Conservation (phyloP, 176 grass and related monocot genomes). For the Miscanthus lutarioriparius region DNA sequence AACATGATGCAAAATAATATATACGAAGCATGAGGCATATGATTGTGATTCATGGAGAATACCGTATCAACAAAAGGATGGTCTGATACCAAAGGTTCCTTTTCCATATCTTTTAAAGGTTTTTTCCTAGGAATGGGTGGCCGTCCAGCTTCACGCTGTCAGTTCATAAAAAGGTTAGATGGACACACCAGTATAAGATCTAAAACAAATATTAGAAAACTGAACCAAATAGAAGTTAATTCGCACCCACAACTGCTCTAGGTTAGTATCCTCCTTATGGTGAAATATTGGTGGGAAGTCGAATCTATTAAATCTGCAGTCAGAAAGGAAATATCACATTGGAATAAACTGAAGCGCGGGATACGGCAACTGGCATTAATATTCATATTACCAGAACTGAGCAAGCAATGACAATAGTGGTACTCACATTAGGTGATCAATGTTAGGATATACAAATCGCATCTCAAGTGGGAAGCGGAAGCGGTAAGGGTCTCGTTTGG, state of each 20-base stretch:
- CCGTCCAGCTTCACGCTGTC: slow-evolving; percentile 73
- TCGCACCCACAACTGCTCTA: slow-evolving; percentile 74
- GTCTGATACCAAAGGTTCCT: slow-evolving; percentile 78
- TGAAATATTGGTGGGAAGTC: slow-evolving; percentile 97
- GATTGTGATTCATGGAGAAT: slow-evolving; percentile 14
- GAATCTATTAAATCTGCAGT: slow-evolving; percentile 89
- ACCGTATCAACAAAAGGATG: slow-evolving; percentile 96
- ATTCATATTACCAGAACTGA: background rate
- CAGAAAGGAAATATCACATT: slow-evolving; percentile 25
- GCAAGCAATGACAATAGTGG: background rate
- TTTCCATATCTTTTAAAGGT: slow-evolving; percentile 61
- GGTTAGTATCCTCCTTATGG: slow-evolving; percentile 80
- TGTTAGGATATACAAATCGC: slow-evolving; percentile 88
- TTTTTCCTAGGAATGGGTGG: slow-evolving; percentile 76
- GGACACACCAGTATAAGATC: background rate
- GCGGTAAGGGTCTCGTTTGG: slow-evolving; percentile 87
- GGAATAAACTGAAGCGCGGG: background rate
- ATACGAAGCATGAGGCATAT: slow-evolving; percentile 13
- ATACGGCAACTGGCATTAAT: background rate
- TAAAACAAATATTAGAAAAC: background rate
- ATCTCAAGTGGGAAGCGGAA: slow-evolving; percentile 96
- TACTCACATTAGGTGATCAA: slow-evolving; percentile 95
- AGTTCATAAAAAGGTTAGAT: slow-evolving; percentile 36
- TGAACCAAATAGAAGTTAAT: slow-evolving; percentile 21
- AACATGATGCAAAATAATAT: background rate